These are phyloP conservation scores for Annulohypoxylon moriforme DNA, from an alignment of 495 filamentous ascomycete genomes.

Conservation along the genomic window DNA sequence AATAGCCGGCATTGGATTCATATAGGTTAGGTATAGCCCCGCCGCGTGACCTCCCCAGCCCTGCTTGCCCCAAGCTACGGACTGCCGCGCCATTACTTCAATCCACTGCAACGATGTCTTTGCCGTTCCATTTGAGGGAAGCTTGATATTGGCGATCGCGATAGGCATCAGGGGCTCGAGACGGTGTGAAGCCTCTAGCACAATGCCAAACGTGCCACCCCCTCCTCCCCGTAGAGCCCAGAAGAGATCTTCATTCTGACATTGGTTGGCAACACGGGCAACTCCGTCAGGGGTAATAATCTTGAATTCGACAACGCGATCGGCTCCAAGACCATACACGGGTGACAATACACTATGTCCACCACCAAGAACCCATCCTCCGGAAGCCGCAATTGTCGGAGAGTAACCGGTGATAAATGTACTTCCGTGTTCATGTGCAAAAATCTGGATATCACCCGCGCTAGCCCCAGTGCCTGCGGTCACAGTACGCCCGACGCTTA, in stretches of 20 bases:
- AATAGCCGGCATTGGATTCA: constrained; percentile 52
- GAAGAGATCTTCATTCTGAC: constrained; percentile 66
- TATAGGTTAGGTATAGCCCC: constrained; percentile 52
- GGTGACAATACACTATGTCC: constrained; percentile 67
- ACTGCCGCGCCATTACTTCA: constrained; percentile 55
- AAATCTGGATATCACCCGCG: constrained; percentile 52
- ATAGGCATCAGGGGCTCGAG: constrained; percentile 52
- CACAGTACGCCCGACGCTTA: constrained; percentile 53
- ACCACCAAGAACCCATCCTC: constrained; percentile 72
- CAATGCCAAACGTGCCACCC: constrained; percentile 65
- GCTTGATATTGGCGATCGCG: constrained; percentile 52
- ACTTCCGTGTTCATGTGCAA: constrained; percentile 48
- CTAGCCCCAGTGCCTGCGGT: constrained; percentile 55
- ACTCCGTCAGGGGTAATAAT: constrained; percentile 67
- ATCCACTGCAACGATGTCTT: constrained; percentile 49
- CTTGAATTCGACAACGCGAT: constrained; percentile 72
- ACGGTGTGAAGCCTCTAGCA: constrained; percentile 59
- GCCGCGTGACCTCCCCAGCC: constrained; percentile 62
- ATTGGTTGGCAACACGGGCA: constrained; percentile 59
- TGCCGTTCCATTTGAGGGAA: constrained; percentile 45
- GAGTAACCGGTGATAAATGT: constrained; percentile 53
- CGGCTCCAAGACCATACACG: constrained; percentile 70
- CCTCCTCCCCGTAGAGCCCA: constrained; percentile 72
- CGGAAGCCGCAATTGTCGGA: constrained; percentile 61
- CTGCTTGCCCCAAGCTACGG: constrained; percentile 56